Evolutionary conservation across 805 yeast genomes (phyloP), one percentile per base, ranked within the genome.

Genomic region (Torulaspora microellipsoides): DNA sequence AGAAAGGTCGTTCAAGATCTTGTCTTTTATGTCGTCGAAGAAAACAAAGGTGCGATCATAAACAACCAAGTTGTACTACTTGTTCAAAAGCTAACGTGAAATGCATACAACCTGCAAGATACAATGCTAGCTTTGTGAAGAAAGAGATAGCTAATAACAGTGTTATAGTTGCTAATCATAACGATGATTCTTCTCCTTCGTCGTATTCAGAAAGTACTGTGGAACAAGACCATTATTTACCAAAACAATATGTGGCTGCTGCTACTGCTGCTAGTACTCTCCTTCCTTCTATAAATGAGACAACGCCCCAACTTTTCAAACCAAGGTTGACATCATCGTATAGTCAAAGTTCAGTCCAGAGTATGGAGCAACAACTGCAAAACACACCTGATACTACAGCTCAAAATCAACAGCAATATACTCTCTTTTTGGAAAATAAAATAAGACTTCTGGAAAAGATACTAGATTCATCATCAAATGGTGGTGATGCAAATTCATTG

Each of bases 11-110:
- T 40, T 76, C 81, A 9, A 73, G 80, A 5, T 74, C 81, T 2
- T 78, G 83, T 53, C 60, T 71, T 31, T 54, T 78, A 15, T 78
- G 83, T 46, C 80, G 78, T 51, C 73, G 75, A 57, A 61, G 82
- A 38, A 78, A 78, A 53, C 82, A 78, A 53, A 76, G 77, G 55
- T 81, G 87, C 64, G 85, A 81, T 52, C 85, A 80, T 43, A 68
- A 81, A 37, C 60, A 74, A 10, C 86, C 86, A 6, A 69, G 78
- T 38, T 81, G 87, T 54, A 77, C 85, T 4, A 78, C 80, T 33
- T 81, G 87, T 63, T 64, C 80, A 42, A 79, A 79, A 54, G 81
- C 85, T 1, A 80, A 77, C 27, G 78, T 73, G 6, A 65, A 72
- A 46, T 81, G 87, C 58, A 68, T 80, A 6, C 83, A 81, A 57